Percentiles rank a stretch among this genome's conserved stretches.
These are phyloP conservation scores for Lentinula sp. DNA, from an alignment of 768 basidiomycete genomes.

Conservation along the genomic window DNA sequence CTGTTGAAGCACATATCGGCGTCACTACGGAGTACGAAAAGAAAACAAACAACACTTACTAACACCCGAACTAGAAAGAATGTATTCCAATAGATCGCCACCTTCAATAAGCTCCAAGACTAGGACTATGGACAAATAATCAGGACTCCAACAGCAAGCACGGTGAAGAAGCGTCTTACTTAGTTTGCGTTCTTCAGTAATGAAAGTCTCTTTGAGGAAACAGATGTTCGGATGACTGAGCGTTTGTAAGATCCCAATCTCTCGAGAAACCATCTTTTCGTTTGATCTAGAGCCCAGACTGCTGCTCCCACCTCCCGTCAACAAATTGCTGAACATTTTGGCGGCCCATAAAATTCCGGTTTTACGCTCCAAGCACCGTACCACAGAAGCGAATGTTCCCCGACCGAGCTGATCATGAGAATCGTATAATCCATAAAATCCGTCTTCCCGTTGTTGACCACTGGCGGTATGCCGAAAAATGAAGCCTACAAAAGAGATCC, in stretches of 20 bases:
- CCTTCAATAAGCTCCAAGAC: constrained; percentile 85
- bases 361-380: constrained; percentile 67
- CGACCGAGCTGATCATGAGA: constrained; percentile 71
- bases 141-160: neutral
- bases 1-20: constrained; percentile 21
- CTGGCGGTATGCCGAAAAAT: constrained; percentile 63
- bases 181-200: constrained; percentile 53
- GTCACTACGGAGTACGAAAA: neutral
- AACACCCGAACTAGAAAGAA: constrained; percentile 54
- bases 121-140: constrained; percentile 44
- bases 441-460: constrained; percentile 35
- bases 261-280: constrained; percentile 47
- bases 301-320: constrained; percentile 25
- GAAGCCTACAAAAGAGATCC: constrained; percentile 41
- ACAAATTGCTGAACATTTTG: constrained; percentile 74
- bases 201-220: constrained; percentile 69
- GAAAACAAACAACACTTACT: constrained; percentile 32
- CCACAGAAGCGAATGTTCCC: constrained; percentile 89
- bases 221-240: constrained; percentile 83
- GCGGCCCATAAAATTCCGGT: constrained; percentile 79
- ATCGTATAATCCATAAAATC: constrained; percentile 64
- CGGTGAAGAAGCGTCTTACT: constrained; percentile 30
- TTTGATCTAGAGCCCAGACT: constrained; percentile 16
- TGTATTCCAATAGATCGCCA: constrained; percentile 83
- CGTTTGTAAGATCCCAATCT: constrained; percentile 73